Base-by-base conservation (phyloP, 129 eudicot species). In the Dittrichia graveolens region DNA sequence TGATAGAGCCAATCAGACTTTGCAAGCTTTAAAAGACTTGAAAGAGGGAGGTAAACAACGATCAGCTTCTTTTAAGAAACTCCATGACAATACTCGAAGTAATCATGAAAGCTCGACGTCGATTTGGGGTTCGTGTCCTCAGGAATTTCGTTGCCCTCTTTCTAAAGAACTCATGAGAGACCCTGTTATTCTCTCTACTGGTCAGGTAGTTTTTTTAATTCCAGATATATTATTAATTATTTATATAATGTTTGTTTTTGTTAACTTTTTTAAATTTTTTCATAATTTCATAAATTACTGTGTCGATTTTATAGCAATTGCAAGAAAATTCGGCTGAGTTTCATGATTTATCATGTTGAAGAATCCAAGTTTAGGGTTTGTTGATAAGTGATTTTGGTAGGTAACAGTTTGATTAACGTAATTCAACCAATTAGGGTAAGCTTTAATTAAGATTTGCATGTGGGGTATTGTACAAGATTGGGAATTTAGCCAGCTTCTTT, bases 131-230 rank as follows among this genome's bases (percentile, higher is more conserved):
- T 6, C 74, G 19, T 82, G 84, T 57, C 99, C 99, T 3, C 84
- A 76, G 43, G 88, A 86, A 75, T 94, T 88, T 71, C 78, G 82
- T 9, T 94, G 99, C 77, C 99, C 99, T 54, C 80, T 94, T 38
- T 94, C 99, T 3, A 90, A 88, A 63, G 87, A 90, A 42, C 84
- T 94, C 24, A 94, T 94, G 97, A 75, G 89, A 61, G 99, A 94
- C 79, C 99, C 99, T 73, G 99, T 90, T 52, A 78, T 94, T 58
- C 56, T 94, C 34, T 75, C 96, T 60, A 87, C 97, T 66, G 99
- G 99, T 31, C 99, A 88, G 99, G 99, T 92, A 65, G 10, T 37
- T 43, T n/a, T n/a, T 18, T 60, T 24, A 57, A 16, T 37, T 71
- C 7, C 4, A 4, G 15, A 19, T 52, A 6, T 24, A 13, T 40